These are phyloP conservation scores for Prunus mongolica DNA, from an alignment of 306 rosid species.

Conservation along the genomic window DNA sequence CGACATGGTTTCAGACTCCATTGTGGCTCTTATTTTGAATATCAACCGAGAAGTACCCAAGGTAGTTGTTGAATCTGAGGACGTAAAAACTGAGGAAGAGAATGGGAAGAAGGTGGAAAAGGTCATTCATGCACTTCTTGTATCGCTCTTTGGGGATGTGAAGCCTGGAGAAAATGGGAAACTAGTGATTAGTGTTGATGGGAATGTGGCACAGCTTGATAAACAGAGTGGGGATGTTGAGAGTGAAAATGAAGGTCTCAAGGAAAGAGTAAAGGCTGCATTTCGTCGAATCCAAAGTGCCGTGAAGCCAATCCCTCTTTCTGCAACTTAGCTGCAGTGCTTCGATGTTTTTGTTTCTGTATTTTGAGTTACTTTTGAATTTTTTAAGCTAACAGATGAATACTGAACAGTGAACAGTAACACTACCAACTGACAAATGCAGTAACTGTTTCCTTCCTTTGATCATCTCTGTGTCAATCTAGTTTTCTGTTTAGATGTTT, in stretches of 20 bases:
- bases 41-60: slow-evolving; percentile 73
- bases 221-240: slow-evolving; percentile 81
- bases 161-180: slow-evolving; percentile 78
- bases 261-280: slow-evolving; percentile 73
- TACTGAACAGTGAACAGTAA: not conserved
- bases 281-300: slow-evolving; percentile 69
- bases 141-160: slow-evolving; percentile 79
- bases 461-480: not conserved
- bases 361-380: not conserved
- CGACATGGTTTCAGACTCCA: slow-evolving; percentile 86
- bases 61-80: slow-evolving; percentile 66
- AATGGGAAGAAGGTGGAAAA: slow-evolving; percentile 68
- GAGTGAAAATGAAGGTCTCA: slow-evolving; percentile 86
- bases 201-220: slow-evolving; percentile 70
- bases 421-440: not conserved
- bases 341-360: not conserved
- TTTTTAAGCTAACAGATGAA: not conserved
- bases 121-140: slow-evolving; percentile 71
- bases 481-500: not conserved
- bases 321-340: slow-evolving; percentile 29
- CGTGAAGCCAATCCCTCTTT: slow-evolving; percentile 75
- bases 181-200: slow-evolving; percentile 74
- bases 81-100: slow-evolving; percentile 56
- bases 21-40: slow-evolving; percentile 72
- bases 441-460: not conserved